These are phyloP conservation scores for Geotrichum reessii DNA, from an alignment of 1,139 yeast species.

Conservation along the genomic window DNA sequence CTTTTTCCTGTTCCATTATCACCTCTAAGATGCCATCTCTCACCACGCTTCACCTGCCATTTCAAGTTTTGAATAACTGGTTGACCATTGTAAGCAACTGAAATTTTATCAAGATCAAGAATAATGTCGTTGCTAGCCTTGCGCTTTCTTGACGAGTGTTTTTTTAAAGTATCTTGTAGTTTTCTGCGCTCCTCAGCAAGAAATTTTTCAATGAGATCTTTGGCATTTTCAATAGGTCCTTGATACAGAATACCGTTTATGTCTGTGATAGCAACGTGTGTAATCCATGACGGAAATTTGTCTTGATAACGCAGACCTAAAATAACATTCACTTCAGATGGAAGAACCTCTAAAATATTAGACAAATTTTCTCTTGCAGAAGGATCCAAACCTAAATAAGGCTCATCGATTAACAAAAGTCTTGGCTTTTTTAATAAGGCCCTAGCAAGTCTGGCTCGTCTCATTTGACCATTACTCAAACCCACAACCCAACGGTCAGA, in stretches of 20 bases:
- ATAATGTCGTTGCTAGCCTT: slow-evolving; percentile 27
- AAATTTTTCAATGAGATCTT: slow-evolving; percentile 32
- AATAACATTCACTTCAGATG: slow-evolving; percentile 46
- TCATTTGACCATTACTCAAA: slow-evolving; percentile 85
- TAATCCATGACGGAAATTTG: slow-evolving; percentile 68
- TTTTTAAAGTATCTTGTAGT: slow-evolving; percentile 12
- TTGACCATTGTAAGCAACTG: slow-evolving; percentile 60
- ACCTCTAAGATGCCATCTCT: slow-evolving; percentile 85
- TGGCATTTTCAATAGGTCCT: slow-evolving; percentile 44
- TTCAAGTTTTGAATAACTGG: slow-evolving; percentile 53
- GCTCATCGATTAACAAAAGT: slow-evolving; percentile 75
- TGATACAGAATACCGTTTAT: slow-evolving; percentile 47
- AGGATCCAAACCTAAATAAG: slow-evolving; percentile 87
- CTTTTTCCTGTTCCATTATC: slow-evolving; percentile 92
- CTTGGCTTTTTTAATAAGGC: slow-evolving; percentile 62
- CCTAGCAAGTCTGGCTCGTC: slow-evolving; percentile 82
- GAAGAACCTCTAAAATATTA: slow-evolving; percentile 39
- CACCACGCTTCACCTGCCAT: slow-evolving; percentile 67
- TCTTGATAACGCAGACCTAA: slow-evolving; percentile 78
- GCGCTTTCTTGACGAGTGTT: background rate
- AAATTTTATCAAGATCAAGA: slow-evolving; percentile 58
- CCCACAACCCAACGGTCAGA: slow-evolving; percentile 76
- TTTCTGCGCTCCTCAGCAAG: slow-evolving; percentile 16
- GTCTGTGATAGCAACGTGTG: slow-evolving; percentile 60
- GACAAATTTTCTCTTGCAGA: slow-evolving; percentile 58